Base-by-base conservation (phyloP, 768 basidiomycete species). In the Amanita muscaria region DNA sequence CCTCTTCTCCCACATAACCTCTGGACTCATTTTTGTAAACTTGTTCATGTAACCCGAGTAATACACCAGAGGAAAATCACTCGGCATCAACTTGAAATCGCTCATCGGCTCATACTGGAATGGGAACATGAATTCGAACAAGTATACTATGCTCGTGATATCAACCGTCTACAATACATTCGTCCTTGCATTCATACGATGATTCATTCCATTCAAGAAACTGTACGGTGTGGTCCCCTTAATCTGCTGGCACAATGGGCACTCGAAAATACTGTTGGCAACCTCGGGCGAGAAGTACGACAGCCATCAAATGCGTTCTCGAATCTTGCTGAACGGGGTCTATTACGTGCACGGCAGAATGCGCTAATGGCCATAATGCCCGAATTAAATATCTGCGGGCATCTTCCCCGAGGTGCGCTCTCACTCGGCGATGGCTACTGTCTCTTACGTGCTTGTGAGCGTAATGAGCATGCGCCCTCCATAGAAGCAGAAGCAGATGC, bases 61-160 rank as follows among this genome's bases (percentile, higher is more conserved):
- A 8, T 62, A 1, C 47, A 40, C 11, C 57, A 65, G 30, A 14
- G 51, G 1, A 15, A 21, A 1, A 54, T 65, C 1, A 42, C 30
- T 0, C 22, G 35, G 0, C 16, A 34, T 4, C 44, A 63, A 8
- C 44, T 61, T 14, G 5, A 15, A 4, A 38, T 50, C 9, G 57
- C 53, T 0, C 50, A 59, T 15, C 4, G 16, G 0, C 38, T 53
- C 1, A 42, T 64, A 0, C 43, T 46, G 7, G 35, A 52, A 3
- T 66, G 62, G 50, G 43, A 56, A 5, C 36, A 35, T 1, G 62
- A 63, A 1, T 67, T 59, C 16, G 59, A 68, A 36, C 14, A 19
- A 0, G 8, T 62, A 0, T 67, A 66, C 35, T 54, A 54, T 40
- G 53, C 60, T 6, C 51, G 49, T 0, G n/a, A 40, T 1, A 35